Base-by-base conservation (phyloP, 1,284 basidiomycete genomes). In the Sphagnurus paluster region DNA sequence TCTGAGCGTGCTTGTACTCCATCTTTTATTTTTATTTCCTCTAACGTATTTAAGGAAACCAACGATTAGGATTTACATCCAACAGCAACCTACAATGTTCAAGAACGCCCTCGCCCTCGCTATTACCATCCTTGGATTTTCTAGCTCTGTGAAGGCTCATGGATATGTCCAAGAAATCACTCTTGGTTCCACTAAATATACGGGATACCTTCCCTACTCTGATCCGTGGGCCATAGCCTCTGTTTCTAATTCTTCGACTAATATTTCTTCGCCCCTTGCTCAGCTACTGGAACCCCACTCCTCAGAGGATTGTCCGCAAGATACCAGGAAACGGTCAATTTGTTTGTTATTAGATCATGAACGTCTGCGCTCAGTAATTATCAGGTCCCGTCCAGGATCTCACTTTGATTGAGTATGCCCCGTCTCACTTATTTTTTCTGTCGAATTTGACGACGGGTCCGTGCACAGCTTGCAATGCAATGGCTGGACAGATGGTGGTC, bases 371-470 rank as follows among this genome's bases (percentile, higher is more conserved):
- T 39, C 19, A 2, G 10, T 29, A 9, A 21, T 13, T 10, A 19
- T 2, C 32, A 69, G 65, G 65, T 19, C 67, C 69, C 14, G 59
- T 70, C 16, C 61, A 61, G 20, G 65, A 71, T 50, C 45, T 70
- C 2, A 60, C 65, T 16, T 51, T 65, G 25, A 68, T 70, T 29
- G 67, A 69, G 69, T 71, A 49, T 24, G 60, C 37, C 4, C 13
- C 4, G 16, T 5, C 24, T 40, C 21, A 21, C 8, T n/a, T n/a
- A n/a, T 6, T 13, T 23, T 9, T 5, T 7, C 5, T 36, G n/a
- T 19, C 8, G 13, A 11, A 4, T 35, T 39, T 50, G 13, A 58
- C 2, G 58, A 60, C 24, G 56, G 62, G 19, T 48, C 43, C 5
- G 2, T 34, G 14, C 29, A 8, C 17, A 50, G 42, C 38, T 14